Evolutionary conservation across 176 grass and related monocot species (phyloP).

Genomic region (Bothriochloa decipiens): DNA sequence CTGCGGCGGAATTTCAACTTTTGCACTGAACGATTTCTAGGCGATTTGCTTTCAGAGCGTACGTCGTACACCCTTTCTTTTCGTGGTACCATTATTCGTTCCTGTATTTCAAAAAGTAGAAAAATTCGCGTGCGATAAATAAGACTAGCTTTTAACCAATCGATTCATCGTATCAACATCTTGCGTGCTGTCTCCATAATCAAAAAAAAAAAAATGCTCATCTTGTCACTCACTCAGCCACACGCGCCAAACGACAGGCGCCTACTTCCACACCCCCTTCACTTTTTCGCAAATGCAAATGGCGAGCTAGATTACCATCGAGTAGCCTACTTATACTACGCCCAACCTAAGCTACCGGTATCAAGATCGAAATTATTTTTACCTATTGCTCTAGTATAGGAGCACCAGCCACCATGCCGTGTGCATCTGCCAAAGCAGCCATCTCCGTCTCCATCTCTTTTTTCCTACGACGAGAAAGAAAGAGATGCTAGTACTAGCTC

Average conservation of each 20-base stretch:
- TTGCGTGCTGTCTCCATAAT: background rate
- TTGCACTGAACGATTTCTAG: background rate
- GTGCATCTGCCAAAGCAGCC: slow-evolving; percentile 13
- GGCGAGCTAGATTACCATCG: slow-evolving; percentile 26
- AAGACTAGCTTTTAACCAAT: background rate
- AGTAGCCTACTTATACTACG: background rate
- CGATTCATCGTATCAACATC: slow-evolving; percentile 13
- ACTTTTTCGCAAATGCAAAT: background rate
- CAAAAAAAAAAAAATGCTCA: background rate
- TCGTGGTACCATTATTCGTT: background rate
- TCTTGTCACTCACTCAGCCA: slow-evolving; percentile 6
- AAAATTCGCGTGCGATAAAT: background rate
- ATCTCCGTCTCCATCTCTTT: background rate
- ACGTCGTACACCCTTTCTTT: background rate
- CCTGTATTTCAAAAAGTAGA: background rate
- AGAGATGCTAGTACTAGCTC: slow-evolving; percentile 1
- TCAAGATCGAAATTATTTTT: background rate
- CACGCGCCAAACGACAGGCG: slow-evolving; percentile 4
- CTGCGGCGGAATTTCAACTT: background rate
- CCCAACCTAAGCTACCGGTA: background rate
- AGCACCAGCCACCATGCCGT: background rate
- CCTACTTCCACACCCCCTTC: background rate
- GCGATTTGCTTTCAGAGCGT: background rate
- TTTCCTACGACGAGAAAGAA: background rate
- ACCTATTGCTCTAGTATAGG: background rate